Evolutionary conservation across 176 grass and related monocot genomes (phyloP), one percentile per base, ranked within the genome.

Genomic region (Zizania latifolia): DNA sequence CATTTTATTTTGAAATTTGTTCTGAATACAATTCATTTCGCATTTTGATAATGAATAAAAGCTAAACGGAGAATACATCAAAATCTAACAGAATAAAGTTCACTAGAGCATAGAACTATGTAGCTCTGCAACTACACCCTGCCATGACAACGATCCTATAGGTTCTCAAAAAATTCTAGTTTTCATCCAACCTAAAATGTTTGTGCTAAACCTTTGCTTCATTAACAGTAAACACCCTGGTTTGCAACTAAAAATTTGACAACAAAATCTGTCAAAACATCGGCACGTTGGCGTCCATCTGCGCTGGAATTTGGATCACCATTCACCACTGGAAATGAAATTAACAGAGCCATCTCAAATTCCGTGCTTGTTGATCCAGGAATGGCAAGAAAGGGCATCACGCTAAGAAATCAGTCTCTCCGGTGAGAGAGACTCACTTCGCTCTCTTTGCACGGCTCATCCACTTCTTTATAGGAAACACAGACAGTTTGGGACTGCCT

Each of bases 381-480:
- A 54, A 39, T 23, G 55, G 23, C 17, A 46, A 38, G 34, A 28
- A 16, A 39, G 55, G 17, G 54, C 33, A 62, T 56, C 22, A 11
- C 12, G 63, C 26, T 8, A 37, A 54, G 62, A 45, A 69, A 69
- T 40, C 13, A 14, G n/a, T 16, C 27, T 9, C 28, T 70, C 23
- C 38, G 65, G 21, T 58, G n/a, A n/a, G n/a, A 48, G 65, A 64
- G 19, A 29, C 32, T 87, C 74, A 87, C 51, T 74, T 87, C 22
- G 39, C 14, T 84, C 79, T 86, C 72, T 87, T 97, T 37, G 73
- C 79, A 58, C 50, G 78, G 38, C 85, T 90, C 90, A 87, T 97
- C 87, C 84, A 90, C 80, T 97, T 97, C 82, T 93, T 90, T 40
- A 86, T 85, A 72, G 83, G 87, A 78, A 96, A 93, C 33, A 95